Conservation (phyloP, 768 basidiomycete species). For the Kwoniella shandongensis region DNA sequence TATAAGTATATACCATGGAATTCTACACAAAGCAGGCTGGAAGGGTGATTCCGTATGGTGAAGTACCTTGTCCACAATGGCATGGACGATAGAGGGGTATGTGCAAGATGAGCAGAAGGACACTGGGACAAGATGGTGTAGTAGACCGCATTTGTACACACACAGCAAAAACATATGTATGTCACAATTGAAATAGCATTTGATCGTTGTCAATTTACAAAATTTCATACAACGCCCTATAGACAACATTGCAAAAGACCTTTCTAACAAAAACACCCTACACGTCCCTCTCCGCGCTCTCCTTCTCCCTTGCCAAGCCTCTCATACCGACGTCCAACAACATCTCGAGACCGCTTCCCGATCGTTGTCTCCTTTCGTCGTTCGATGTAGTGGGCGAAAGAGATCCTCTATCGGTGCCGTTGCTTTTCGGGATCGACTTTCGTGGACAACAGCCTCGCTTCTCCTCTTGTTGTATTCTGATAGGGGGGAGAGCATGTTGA, state of each 20-base stretch:
- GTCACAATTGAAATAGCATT: neutral
- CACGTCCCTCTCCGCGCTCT: constrained; percentile 14
- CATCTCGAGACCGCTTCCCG: constrained; percentile 19
- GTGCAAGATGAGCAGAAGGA: too few species aligned
- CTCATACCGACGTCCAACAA: constrained; percentile 20
- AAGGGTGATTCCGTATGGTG: too few species aligned
- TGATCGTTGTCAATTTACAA: neutral
- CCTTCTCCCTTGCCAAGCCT: constrained; percentile 5
- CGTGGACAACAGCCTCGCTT: neutral
- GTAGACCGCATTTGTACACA: too few species aligned
- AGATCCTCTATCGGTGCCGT: neutral
- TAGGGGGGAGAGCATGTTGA: neutral
- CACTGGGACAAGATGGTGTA: too few species aligned
- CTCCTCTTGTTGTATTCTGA: neutral
- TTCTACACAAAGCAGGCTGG: too few species aligned
- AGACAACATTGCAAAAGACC: neutral
- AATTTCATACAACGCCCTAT: neutral
- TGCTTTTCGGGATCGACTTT: too few species aligned
- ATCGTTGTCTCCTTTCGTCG: constrained; percentile 10
- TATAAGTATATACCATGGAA: too few species aligned
- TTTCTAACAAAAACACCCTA: neutral
- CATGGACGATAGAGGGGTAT: too few species aligned
- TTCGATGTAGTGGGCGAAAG: constrained; percentile 6
- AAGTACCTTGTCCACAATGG: too few species aligned
- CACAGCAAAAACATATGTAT: neutral